Evolutionary conservation across 805 yeast genomes (phyloP).

Genomic region (Limtongozyma cylindracea): DNA sequence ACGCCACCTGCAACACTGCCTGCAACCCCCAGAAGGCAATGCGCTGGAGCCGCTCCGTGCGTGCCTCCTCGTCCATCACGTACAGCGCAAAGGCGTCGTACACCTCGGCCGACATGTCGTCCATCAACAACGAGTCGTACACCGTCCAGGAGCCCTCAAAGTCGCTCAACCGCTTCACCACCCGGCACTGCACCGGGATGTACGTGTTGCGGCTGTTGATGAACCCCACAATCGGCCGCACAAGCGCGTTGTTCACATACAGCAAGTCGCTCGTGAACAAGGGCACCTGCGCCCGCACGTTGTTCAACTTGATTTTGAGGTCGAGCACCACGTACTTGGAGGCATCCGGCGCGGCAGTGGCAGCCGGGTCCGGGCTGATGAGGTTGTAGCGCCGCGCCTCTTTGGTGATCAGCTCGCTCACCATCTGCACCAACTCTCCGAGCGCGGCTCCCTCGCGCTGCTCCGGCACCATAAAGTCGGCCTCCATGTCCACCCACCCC

Average conservation of each 20-base stretch:
- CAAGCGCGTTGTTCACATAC: constrained; percentile 78
- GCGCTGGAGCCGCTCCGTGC: constrained; percentile 46
- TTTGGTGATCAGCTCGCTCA: constrained; percentile 19
- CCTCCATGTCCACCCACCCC: constrained; percentile 84
- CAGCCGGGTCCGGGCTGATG: too few relatives aligned
- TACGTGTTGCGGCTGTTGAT: constrained; percentile 77
- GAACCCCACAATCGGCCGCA: constrained; percentile 87
- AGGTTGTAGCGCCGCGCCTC: constrained; percentile 3
- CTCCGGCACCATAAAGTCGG: constrained; percentile 64
- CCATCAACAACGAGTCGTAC: constrained; percentile 78
- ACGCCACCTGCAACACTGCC: constrained; percentile 50
- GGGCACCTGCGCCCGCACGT: constrained; percentile 78
- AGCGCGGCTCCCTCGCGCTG: constrained; percentile 22
- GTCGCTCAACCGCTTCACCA: constrained; percentile 55
- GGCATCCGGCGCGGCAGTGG: too few relatives aligned
- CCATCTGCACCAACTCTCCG: constrained; percentile 20
- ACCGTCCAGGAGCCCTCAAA: constrained; percentile 95
- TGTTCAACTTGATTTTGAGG: constrained; percentile 51
- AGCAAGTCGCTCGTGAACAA: constrained; percentile 68
- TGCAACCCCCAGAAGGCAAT: constrained; percentile 90
- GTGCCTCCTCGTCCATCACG: constrained; percentile 66
- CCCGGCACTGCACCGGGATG: constrained; percentile 66
- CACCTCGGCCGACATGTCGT: constrained; percentile 70
- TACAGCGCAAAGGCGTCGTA: constrained; percentile 78
- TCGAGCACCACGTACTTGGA: constrained; percentile 49